These are phyloP conservation scores for Lactarius hatsudake DNA, from an alignment of 768 basidiomycete species.

Conservation along the genomic window DNA sequence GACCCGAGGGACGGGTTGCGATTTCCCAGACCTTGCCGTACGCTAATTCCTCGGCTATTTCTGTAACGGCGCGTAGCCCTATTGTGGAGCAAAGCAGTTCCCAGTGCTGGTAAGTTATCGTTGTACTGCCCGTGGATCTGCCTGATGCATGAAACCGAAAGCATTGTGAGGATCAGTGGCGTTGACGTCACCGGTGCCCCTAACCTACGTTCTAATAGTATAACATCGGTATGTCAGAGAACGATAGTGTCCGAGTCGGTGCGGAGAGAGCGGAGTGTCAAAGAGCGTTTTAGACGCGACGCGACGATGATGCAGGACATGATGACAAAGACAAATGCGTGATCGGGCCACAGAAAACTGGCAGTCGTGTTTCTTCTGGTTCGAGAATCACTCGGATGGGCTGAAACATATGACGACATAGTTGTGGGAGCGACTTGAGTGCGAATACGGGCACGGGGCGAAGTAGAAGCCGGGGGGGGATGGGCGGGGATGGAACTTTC, in stretches of 20 bases:
- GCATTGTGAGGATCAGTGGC: no score
- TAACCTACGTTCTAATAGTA: not conserved
- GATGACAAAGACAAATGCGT: not conserved
- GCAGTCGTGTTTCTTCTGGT: not conserved
- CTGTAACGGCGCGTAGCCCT: not conserved
- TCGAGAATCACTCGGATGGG: not conserved
- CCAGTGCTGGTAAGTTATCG: not conserved
- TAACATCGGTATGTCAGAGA: not conserved
- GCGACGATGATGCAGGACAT: not conserved
- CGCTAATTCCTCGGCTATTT: not conserved
- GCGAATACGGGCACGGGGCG: not conserved
- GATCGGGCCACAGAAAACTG: not conserved
- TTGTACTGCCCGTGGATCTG: not conserved
- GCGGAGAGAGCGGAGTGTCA: not conserved
- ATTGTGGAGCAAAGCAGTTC: not conserved
- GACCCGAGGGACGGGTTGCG: not conserved
- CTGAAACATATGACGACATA: not conserved
- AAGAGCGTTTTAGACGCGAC: not conserved
- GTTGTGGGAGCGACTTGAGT: not conserved
- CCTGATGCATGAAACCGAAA: not conserved
- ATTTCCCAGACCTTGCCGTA: not conserved
- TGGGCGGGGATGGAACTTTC: slow-evolving; percentile 3
- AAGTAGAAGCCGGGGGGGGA: not conserved
- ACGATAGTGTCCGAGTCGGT: not conserved
- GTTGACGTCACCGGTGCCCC: not conserved